Evolutionary conservation across 2,329 filamentous ascomycete species (phyloP).

Genomic region (Phoma sp.): DNA sequence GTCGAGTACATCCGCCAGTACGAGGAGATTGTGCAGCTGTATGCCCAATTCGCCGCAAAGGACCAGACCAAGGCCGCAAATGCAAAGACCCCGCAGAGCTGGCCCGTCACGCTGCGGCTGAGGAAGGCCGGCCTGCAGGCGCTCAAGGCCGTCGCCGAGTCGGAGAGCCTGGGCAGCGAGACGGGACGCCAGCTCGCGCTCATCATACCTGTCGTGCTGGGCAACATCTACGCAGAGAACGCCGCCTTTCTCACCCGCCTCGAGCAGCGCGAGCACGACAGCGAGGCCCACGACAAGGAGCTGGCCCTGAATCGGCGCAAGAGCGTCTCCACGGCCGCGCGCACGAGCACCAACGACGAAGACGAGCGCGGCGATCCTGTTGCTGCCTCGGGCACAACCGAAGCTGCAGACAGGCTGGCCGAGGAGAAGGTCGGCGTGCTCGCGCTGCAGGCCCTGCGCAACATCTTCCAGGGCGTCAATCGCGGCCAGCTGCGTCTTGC

Average conservation of each 20-base stretch:
- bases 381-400: slow-evolving; percentile 79
- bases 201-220: slow-evolving; percentile 82
- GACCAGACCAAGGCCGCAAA: slow-evolving; percentile 39
- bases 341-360: slow-evolving; percentile 63
- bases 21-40: slow-evolving; percentile 78
- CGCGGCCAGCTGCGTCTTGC: slow-evolving; percentile 80
- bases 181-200: slow-evolving; percentile 77
- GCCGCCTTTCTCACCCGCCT: slow-evolving; percentile 73
- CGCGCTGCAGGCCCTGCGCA: slow-evolving; percentile 84
- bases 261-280: slow-evolving; percentile 65
- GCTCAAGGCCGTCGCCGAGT: slow-evolving; percentile 77
- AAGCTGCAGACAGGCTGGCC: slow-evolving; percentile 86
- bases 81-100: slow-evolving; percentile 58
- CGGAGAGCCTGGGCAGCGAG: slow-evolving; percentile 78
- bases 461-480: slow-evolving; percentile 83
- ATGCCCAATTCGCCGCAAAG: slow-evolving; percentile 79
- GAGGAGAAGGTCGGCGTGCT: slow-evolving; percentile 87
- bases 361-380: slow-evolving; percentile 69
- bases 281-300: slow-evolving; percentile 73
- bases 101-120: slow-evolving; percentile 74
- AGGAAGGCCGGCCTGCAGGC: slow-evolving; percentile 67
- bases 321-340: slow-evolving; percentile 76
- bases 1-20: slow-evolving; percentile 83
- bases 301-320: slow-evolving; percentile 70
- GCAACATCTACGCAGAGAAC: slow-evolving; percentile 81